phyloP scores from a whole-genome alignment of 1,139 yeast genomes.

The Hansenula sp. region DNA sequence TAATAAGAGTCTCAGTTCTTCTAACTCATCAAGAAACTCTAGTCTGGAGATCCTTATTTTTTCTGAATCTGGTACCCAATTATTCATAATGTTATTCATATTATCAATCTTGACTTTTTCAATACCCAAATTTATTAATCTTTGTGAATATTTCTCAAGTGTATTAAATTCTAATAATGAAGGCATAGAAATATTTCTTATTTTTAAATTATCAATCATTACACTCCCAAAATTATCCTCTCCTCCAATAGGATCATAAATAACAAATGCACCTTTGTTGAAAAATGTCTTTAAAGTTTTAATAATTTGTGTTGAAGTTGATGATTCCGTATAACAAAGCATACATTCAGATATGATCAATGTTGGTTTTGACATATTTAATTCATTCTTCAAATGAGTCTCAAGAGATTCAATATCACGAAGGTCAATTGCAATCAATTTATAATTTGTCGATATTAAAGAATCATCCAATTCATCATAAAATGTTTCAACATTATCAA shows the following conservation, averaged over 20 bases:
- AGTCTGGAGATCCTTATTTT: conserved; percentile 49
- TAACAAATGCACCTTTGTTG: conserved; percentile 37
- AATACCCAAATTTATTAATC: conserved; percentile 26
- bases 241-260: conserved; percentile 85
- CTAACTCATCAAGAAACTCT: conserved; percentile 86
- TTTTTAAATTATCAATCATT: conserved; percentile 69
- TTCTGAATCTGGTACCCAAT: conserved; percentile 50
- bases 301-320: conserved; percentile 50
- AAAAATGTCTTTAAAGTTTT: conserved; percentile 20
- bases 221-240: conserved; percentile 76
- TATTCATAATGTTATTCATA: conserved; percentile 55
- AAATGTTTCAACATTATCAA: conserved; percentile 16
- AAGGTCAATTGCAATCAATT: conserved; percentile 25
- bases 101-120: conserved; percentile 38
- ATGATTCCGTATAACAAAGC: conserved; percentile 69
- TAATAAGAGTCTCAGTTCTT: conserved; percentile 71
- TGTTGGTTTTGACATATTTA: conserved; percentile 51
- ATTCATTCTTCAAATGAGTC: conserved; percentile 14
- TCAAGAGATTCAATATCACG: conserved; percentile 16
- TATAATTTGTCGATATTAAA: conserved; percentile 18
- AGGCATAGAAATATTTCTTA: conserved; percentile 64
- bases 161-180: conserved; percentile 49
- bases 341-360: conserved; percentile 85
- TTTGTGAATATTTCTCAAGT: conserved; percentile 37
- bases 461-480: conserved; percentile 14